Conservation (phyloP, 495 filamentous ascomycete species). For the Penicillium waksmanii region DNA sequence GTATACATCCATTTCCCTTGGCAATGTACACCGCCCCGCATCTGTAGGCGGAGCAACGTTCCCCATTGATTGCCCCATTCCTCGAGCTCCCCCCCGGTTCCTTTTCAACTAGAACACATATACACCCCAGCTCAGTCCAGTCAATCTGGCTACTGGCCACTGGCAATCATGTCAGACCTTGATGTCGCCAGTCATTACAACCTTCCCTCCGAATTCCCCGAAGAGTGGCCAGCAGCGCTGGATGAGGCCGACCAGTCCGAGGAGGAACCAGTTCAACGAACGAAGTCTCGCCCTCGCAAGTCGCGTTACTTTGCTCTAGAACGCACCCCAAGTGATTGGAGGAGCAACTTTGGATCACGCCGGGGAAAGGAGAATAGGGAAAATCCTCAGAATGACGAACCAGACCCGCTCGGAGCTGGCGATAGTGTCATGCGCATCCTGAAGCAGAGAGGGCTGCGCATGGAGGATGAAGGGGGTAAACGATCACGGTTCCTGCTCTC, state of each 20-base stretch:
- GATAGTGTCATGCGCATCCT: conserved; percentile 85
- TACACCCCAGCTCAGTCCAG: conserved; percentile 5
- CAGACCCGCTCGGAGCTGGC: conserved; percentile 80
- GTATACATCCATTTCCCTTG: no score
- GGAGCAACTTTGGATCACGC: conserved; percentile 70
- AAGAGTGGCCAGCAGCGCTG: conserved; percentile 84
- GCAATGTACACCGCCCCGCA: not conserved
- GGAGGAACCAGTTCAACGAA: conserved; percentile 57
- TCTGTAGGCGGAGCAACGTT: not conserved
- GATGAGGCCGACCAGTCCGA: conserved; percentile 72
- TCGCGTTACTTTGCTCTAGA: conserved; percentile 86
- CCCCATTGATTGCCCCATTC: conserved; percentile 1
- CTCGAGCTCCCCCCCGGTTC: not conserved
- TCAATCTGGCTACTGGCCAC: conserved; percentile 16
- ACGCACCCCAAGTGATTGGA: conserved; percentile 66
- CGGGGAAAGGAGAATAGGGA: conserved; percentile 68
- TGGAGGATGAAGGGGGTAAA: conserved; percentile 83
- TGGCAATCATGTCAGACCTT: conserved; percentile 60
- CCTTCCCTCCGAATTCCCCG: conserved; percentile 75
- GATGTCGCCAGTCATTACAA: conserved; percentile 89
- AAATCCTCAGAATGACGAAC: conserved; percentile 85
- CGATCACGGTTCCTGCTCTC: conserved; percentile 92
- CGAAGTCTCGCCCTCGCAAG: conserved; percentile 62
- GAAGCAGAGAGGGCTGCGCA: conserved; percentile 70
- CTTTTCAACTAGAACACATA: no score